Conservation (phyloP, 2,329 filamentous ascomycete species). For the Calycina herbarum region DNA sequence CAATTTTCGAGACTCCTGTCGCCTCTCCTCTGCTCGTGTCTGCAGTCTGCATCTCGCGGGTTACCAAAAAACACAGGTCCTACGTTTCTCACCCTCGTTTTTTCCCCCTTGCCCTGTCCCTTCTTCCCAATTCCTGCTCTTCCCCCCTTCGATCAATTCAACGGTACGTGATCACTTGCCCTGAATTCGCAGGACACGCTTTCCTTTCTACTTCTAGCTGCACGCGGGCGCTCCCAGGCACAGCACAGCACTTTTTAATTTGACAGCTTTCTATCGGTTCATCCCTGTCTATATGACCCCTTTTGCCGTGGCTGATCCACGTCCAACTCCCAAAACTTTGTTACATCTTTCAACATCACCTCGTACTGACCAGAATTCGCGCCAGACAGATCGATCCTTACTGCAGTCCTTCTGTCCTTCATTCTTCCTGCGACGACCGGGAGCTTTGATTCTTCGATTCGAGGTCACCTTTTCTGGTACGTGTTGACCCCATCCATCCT, state of each 20-base stretch:
- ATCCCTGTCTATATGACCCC: conserved; percentile 34
- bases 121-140: background rate
- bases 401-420: conserved; percentile 13
- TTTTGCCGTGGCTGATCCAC: conserved; percentile 29
- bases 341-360: conserved; percentile 24
- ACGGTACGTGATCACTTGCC: conserved; percentile 18
- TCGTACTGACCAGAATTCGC: conserved; percentile 24
- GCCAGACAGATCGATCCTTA: conserved; percentile 25
- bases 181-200: conserved; percentile 3
- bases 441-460: conserved; percentile 14
- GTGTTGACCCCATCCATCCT: conserved; percentile 30
- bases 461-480: conserved; percentile 30
- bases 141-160: background rate
- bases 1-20: background rate
- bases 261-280: conserved; percentile 26
- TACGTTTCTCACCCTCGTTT: conserved; percentile 13
- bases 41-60: conserved; percentile 2
- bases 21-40: background rate
- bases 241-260: conserved; percentile 22
- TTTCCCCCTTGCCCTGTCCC: background rate
- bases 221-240: conserved; percentile 12
- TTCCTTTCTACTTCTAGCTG: background rate
- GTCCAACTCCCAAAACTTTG: conserved; percentile 26
- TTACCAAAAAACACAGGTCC: conserved; percentile 11
- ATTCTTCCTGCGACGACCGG: conserved; percentile 21